phyloP scores from a whole-genome alignment of 2,329 filamentous ascomycete species.

The Sporothrix schenckii region DNA sequence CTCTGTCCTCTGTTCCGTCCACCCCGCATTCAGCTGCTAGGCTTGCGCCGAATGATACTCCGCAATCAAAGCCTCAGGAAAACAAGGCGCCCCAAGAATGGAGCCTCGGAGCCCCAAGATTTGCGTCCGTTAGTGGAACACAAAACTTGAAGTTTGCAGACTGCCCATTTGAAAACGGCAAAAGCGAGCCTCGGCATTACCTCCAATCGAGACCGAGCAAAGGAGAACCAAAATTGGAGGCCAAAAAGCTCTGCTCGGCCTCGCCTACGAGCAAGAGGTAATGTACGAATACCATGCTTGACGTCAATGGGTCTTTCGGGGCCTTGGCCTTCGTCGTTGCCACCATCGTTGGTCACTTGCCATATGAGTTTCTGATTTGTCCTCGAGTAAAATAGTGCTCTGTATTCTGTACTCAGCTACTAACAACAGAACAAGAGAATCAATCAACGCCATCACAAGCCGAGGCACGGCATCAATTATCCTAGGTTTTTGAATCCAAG shows the following conservation, averaged over 20 bases:
- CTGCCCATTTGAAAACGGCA: constrained; percentile 1
- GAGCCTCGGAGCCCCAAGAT: constrained; percentile 24
- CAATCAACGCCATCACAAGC: background rate
- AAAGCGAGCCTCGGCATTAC: constrained; percentile 21
- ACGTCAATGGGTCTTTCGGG: background rate
- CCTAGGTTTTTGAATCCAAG: too few species aligned
- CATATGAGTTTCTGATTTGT: background rate
- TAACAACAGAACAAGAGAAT: background rate
- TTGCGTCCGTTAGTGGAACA: background rate
- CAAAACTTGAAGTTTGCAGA: background rate
- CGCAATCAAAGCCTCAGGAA: background rate
- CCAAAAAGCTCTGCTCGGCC: constrained; percentile 12
- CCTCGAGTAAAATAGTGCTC: background rate
- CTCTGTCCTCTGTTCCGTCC: background rate
- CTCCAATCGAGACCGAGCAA: background rate
- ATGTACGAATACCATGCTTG: background rate
- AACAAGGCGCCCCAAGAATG: background rate
- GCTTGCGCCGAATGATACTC: constrained; percentile 8
- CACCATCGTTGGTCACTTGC: background rate
- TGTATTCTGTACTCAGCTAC: background rate
- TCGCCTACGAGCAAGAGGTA: constrained; percentile 9
- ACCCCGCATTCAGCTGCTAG: constrained; percentile 1
- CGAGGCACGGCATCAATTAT: background rate
- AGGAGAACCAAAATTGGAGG: background rate
- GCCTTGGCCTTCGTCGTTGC: background rate